A percentile compares a stretch with the other conserved stretches of the same genome.
These are phyloP conservation scores for Lithospermum erythrorhizon DNA, from an alignment of 257 asterid species.

Conservation along the genomic window DNA sequence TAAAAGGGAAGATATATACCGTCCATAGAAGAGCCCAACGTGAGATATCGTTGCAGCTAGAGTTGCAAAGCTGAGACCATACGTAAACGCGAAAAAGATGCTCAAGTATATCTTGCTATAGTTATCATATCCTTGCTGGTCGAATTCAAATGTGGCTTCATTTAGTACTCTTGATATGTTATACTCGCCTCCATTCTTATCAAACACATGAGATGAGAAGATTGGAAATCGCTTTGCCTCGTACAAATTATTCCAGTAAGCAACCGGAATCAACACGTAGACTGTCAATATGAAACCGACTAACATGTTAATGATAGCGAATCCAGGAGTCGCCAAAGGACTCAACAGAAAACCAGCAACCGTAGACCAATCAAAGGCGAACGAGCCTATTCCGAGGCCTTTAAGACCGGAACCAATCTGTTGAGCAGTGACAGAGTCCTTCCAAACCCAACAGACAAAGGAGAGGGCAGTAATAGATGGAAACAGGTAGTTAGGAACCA, in stretches of 20 bases:
- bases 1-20: conserved; percentile 19
- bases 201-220: conserved; percentile 48
- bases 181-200: conserved; percentile 35
- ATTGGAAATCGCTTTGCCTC: conserved; percentile 45
- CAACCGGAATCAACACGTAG: conserved; percentile 34
- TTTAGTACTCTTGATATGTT: conserved; percentile 32
- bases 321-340: conserved; percentile 64
- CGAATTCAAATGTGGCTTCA: conserved; percentile 30
- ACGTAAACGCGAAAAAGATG: conserved; percentile 33
- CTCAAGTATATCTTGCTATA: conserved; percentile 54
- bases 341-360: conserved; percentile 53
- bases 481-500: conserved; percentile 50
- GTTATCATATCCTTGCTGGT: conserved; percentile 33
- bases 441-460: conserved; percentile 61
- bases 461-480: conserved; percentile 58
- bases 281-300: conserved; percentile 40
- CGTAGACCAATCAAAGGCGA: conserved; percentile 56
- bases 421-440: conserved; percentile 44
- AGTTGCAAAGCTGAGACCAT: conserved; percentile 49
- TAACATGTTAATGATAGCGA: conserved; percentile 48
- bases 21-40: conserved; percentile 54
- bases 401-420: conserved; percentile 44
- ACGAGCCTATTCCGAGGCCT: conserved; percentile 54
- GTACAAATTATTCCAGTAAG: conserved; percentile 46
- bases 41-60: conserved; percentile 57